A percentile compares a stretch with the other conserved stretches of the same genome.
Evolutionary conservation across 1,284 basidiomycete species (phyloP).

Genomic region (Apiotrichum porosum): DNA sequence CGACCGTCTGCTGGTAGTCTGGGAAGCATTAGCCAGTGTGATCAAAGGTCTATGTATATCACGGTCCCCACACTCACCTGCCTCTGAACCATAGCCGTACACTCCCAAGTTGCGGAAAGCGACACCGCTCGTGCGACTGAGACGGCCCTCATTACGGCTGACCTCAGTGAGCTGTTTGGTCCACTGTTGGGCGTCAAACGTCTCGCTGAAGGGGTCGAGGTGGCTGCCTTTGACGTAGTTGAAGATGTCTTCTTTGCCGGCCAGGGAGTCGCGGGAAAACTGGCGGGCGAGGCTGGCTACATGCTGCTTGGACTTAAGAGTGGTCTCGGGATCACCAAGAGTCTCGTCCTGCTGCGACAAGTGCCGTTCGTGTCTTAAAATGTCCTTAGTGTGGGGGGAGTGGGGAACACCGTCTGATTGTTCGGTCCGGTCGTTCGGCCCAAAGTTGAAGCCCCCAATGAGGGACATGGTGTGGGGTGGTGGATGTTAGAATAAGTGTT

Average conservation of each 20-base stretch:
- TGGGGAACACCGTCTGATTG: no score
- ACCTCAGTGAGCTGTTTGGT: constrained; percentile 34
- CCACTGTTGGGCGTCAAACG: constrained; percentile 50
- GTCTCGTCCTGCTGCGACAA: constrained; percentile 5
- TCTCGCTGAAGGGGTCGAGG: constrained; percentile 48
- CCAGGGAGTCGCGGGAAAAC: constrained; percentile 20
- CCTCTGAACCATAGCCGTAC: constrained; percentile 50
- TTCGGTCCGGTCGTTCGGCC: no score
- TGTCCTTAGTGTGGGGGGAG: no score
- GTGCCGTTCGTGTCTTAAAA: neutral
- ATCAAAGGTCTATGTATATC: no score
- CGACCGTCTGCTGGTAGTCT: constrained; percentile 53
- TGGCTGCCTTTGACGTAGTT: constrained; percentile 36
- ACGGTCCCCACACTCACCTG: constrained; percentile 39
- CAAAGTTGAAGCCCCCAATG: no score
- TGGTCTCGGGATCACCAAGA: constrained; percentile 1
- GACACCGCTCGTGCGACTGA: constrained; percentile 48
- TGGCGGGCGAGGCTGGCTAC: constrained; percentile 31
- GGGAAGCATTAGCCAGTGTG: neutral
- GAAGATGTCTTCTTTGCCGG: constrained; percentile 19
- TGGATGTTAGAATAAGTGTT: no score
- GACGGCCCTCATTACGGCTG: constrained; percentile 36
- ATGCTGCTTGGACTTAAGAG: constrained; percentile 7
- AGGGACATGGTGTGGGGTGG: no score
- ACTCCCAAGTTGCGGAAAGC: constrained; percentile 51